A percentile compares a stretch with the other conserved stretches of the same genome.
phyloP scores from a whole-genome alignment of 148 eudicot species.

The Vaccinium vitisidaea region DNA sequence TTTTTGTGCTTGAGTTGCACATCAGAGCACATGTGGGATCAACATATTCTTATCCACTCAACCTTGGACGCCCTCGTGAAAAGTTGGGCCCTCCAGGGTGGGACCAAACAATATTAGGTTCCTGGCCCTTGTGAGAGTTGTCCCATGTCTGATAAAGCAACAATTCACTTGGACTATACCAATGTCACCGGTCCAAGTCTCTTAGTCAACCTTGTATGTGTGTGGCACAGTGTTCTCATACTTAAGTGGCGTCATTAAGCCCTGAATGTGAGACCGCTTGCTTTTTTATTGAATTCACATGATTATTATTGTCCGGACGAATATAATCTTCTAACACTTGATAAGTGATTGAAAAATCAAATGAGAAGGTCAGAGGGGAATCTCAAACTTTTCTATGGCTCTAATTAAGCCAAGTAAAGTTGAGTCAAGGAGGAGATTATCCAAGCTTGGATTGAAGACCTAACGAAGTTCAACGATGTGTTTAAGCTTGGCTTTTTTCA shows the following conservation, averaged over 20 bases:
- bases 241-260: background rate
- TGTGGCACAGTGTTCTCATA: background rate
- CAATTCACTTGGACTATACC: background rate
- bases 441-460: background rate
- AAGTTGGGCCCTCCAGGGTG: background rate
- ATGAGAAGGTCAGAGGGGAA: background rate
- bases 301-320: background rate
- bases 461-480: background rate
- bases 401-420: background rate
- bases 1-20: background rate
- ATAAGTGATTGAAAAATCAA: background rate
- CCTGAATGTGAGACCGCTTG: background rate
- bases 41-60: background rate
- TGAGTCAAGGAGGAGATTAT: background rate
- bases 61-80: background rate
- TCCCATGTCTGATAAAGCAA: background rate
- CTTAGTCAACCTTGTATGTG: background rate
- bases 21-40: background rate
- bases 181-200: background rate
- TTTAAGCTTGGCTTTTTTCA: background rate
- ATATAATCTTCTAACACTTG: background rate
- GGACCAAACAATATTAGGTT: background rate
- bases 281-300: background rate
- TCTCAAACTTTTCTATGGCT: background rate
- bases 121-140: background rate